Percentiles rank a stretch among this genome's conserved stretches.
Evolutionary conservation across 352 stramenopile genomes (phyloP).

Genomic region (Pythium rishiriense): DNA sequence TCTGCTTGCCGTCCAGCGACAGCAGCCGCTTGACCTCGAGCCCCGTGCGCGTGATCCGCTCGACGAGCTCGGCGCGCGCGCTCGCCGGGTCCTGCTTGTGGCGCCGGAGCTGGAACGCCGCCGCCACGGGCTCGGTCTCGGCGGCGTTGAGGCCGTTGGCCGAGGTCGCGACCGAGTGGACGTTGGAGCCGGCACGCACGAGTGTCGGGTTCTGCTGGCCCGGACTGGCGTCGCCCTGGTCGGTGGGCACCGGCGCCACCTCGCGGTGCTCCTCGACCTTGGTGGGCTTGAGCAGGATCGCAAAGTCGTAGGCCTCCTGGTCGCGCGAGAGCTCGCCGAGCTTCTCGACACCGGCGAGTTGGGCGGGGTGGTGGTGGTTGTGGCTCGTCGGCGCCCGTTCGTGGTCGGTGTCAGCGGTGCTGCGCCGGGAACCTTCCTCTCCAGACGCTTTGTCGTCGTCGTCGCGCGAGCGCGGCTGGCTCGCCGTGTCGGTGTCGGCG

Average conservation of each 20-base stretch:
- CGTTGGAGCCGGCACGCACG: background rate
- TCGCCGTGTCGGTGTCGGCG: conserved; percentile 22
- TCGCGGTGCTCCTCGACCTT: conserved; percentile 61
- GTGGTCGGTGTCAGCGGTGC: conserved; percentile 9
- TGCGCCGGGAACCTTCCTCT: background rate
- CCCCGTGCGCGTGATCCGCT: conserved; percentile 56
- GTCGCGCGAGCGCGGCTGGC: conserved; percentile 1
- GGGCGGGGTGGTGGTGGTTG: no score
- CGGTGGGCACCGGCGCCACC: background rate
- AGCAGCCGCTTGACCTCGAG: conserved; percentile 73
- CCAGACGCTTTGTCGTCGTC: no score
- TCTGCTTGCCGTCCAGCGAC: conserved; percentile 73
- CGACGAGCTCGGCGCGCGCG: conserved; percentile 45
- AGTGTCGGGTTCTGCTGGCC: background rate
- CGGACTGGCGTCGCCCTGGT: no score
- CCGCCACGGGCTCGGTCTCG: background rate
- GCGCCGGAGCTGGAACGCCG: conserved; percentile 1
- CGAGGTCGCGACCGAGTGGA: conserved; percentile 10
- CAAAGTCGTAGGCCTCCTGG: conserved; percentile 82
- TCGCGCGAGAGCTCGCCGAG: conserved; percentile 66
- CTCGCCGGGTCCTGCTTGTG: conserved; percentile 23
- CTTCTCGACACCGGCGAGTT: conserved; percentile 28
- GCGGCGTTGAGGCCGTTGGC: background rate
- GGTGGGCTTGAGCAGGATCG: conserved; percentile 76
- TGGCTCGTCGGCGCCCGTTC: background rate